Evolutionary conservation across 306 rosid genomes (phyloP).

Genomic region (Arachis stenosperma): DNA sequence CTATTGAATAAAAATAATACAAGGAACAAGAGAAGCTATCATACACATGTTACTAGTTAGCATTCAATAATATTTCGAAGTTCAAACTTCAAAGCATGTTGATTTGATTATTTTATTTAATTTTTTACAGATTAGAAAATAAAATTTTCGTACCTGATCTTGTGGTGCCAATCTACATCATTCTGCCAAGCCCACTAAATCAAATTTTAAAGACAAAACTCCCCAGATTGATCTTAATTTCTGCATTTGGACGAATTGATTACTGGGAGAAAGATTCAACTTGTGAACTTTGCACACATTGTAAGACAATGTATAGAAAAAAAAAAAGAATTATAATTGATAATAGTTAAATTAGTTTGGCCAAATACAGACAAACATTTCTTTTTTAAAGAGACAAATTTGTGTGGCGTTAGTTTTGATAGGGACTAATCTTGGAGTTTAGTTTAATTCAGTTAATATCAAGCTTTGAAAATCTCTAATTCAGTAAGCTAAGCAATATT

Average conservation of each 20-base stretch:
- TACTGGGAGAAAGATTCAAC: too few relatives aligned
- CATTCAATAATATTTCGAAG: neutral
- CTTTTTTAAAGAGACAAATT: too few relatives aligned
- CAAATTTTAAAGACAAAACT: neutral
- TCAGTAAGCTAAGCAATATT: conserved; percentile 2
- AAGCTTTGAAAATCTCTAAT: conserved; percentile 9
- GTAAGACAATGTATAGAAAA: too few relatives aligned
- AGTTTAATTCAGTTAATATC: neutral
- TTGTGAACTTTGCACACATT: too few relatives aligned
- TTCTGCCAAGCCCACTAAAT: conserved; percentile 2
- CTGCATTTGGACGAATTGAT: too few relatives aligned
- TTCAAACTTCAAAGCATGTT: neutral
- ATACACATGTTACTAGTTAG: neutral
- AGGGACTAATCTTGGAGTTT: too few relatives aligned
- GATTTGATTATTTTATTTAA: neutral
- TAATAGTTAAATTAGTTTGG: too few relatives aligned
- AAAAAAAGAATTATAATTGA: too few relatives aligned
- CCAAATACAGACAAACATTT: too few relatives aligned
- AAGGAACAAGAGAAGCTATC: neutral
- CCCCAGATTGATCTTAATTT: too few relatives aligned
- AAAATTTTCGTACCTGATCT: neutral
- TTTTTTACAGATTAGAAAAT: neutral
- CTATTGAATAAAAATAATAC: neutral
- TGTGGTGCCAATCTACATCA: neutral
- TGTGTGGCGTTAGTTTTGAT: too few relatives aligned